Percentiles rank a stretch among this genome's conserved stretches.
Evolutionary conservation across 2,329 filamentous ascomycete genomes (phyloP).

Genomic region (Aspergillus bombycis): DNA sequence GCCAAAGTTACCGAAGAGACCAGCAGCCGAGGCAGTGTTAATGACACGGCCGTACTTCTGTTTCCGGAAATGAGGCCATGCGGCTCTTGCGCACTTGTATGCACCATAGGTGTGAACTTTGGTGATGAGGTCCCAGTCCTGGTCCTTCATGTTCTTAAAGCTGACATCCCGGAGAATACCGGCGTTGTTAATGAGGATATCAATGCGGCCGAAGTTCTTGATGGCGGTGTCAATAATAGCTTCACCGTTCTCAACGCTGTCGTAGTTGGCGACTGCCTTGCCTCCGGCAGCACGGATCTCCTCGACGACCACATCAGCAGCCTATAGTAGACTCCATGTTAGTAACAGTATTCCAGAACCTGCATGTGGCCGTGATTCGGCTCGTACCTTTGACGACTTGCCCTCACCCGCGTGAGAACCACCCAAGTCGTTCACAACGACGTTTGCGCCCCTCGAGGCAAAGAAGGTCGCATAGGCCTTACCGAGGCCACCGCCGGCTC

Average conservation of each 20-base stretch:
- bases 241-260: slow-evolving; percentile 80
- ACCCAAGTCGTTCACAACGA: slow-evolving; percentile 96
- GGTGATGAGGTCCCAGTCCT: slow-evolving; percentile 95
- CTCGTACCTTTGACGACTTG: slow-evolving; percentile 74
- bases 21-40: slow-evolving; percentile 95
- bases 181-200: slow-evolving; percentile 96
- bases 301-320: slow-evolving; percentile 53
- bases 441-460: slow-evolving; percentile 84
- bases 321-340: slow-evolving; percentile 56
- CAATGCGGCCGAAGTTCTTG: slow-evolving; percentile 67
- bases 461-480: slow-evolving; percentile 88
- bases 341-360: slow-evolving; percentile 61
- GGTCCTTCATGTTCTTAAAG: slow-evolving; percentile 98
- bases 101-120: slow-evolving; percentile 89
- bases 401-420: slow-evolving; percentile 93
- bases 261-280: slow-evolving; percentile 97
- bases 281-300: slow-evolving; percentile 76
- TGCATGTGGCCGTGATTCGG: slow-evolving; percentile 9
- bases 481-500: slow-evolving; percentile 79
- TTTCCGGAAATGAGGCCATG: slow-evolving; percentile 97
- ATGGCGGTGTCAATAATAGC: slow-evolving; percentile 76
- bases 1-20: slow-evolving; percentile 92
- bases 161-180: slow-evolving; percentile 92
- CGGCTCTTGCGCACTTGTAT: slow-evolving; percentile 93
- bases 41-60: slow-evolving; percentile 98